Evolutionary conservation across 176 grass and related monocot species (phyloP).

Genomic region (Zoysia pacifica): DNA sequence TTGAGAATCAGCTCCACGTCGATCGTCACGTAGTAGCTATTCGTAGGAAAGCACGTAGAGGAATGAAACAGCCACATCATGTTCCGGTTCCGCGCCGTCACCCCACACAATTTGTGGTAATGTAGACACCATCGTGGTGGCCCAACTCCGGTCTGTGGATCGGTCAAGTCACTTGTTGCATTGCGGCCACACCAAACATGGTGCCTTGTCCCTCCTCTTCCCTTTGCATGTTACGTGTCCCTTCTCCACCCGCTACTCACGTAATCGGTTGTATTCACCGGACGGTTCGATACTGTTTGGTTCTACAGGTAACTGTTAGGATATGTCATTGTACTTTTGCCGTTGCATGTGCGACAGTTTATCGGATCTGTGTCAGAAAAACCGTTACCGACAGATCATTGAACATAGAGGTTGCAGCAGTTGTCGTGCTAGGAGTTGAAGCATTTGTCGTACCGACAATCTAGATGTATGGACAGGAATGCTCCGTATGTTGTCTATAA

Average conservation of each 20-base stretch:
- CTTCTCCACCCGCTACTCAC: background rate
- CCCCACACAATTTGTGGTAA: too few relatives aligned
- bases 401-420: background rate
- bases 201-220: background rate
- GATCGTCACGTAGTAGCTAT: too few relatives aligned
- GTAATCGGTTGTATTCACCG: background rate
- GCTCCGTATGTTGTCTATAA: too few relatives aligned
- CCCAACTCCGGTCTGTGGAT: slow-evolving; percentile 24
- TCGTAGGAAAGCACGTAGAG: too few relatives aligned
- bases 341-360: background rate
- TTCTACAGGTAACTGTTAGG: background rate
- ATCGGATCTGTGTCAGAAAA: background rate
- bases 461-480: background rate
- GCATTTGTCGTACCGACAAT: background rate
- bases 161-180: background rate
- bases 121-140: slow-evolving; percentile 22
- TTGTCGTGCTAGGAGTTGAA: too few relatives aligned
- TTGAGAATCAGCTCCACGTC: too few relatives aligned
- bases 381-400: background rate
- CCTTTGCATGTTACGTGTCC: background rate
- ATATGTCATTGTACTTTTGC: background rate
- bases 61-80: too few relatives aligned
- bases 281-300: background rate
- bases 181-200: slow-evolving; percentile 38
- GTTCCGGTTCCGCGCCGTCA: too few relatives aligned